Percentiles rank a stretch among this genome's conserved stretches.
Conservation (phyloP, 2,329 filamentous ascomycete genomes). For the Talaromyces sp. region DNA sequence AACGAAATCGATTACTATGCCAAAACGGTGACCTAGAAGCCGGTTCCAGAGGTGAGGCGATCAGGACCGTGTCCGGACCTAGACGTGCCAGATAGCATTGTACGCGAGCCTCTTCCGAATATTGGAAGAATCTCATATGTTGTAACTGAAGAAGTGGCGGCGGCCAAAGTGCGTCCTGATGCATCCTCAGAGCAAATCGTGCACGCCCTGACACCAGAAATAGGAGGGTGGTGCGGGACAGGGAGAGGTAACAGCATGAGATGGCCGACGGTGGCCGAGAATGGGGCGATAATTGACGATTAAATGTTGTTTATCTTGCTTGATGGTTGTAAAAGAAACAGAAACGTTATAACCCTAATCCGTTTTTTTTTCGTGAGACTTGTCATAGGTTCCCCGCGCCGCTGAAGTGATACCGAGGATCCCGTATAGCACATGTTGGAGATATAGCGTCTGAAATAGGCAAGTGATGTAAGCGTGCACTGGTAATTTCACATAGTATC, state of each 20-base stretch:
- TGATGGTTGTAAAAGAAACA: neutral
- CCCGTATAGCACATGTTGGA: neutral
- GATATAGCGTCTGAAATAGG: neutral
- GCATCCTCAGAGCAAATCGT: neutral
- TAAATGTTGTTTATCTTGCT: neutral
- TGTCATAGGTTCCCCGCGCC: neutral
- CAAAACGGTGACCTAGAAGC: slow-evolving; percentile 34
- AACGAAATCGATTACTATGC: slow-evolving; percentile 44
- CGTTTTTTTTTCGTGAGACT: neutral
- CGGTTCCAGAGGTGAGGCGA: neutral
- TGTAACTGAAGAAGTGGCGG: neutral
- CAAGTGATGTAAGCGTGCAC: neutral
- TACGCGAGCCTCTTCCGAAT: neutral
- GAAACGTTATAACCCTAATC: neutral
- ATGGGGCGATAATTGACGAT: no score
- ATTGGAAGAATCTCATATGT: neutral
- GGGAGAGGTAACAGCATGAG: neutral
- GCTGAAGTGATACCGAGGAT: neutral
- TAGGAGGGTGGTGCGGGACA: no score
- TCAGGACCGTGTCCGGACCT: neutral
- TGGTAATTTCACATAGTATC: neutral
- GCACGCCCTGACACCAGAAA: neutral
- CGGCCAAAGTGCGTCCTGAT: neutral
- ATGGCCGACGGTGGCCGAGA: no score
- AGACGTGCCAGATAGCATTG: slow-evolving; percentile 1